Percentiles rank a stretch among this genome's conserved stretches.
phyloP scores from a whole-genome alignment of 176 grass and related monocot species.

The Otatea glauca region DNA sequence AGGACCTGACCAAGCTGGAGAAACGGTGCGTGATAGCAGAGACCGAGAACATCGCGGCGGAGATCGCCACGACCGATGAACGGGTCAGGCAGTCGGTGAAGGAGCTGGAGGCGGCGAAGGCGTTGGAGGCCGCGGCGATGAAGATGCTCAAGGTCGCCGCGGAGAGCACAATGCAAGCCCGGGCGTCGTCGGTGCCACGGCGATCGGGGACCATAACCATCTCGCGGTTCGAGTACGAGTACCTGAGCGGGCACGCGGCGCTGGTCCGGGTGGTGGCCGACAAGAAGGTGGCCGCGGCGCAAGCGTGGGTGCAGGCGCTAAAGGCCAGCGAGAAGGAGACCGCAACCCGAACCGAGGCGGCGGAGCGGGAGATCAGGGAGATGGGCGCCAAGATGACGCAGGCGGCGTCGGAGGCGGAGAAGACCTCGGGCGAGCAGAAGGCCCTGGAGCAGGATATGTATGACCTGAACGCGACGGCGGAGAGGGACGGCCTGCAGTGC shows the following conservation, averaged over 20 bases:
- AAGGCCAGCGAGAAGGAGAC: slow-evolving; percentile 70
- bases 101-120: slow-evolving; percentile 71
- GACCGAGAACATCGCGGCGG: slow-evolving; percentile 38
- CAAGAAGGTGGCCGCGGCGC: slow-evolving; percentile 81
- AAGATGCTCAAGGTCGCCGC: slow-evolving; percentile 61
- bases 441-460: slow-evolving; percentile 50
- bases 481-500: slow-evolving; percentile 39
- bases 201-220: slow-evolving; percentile 52
- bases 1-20: slow-evolving; percentile 55
- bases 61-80: slow-evolving; percentile 46
- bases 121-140: slow-evolving; percentile 62
- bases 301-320: slow-evolving; percentile 73
- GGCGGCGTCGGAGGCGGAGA: slow-evolving; percentile 35
- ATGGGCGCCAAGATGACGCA: slow-evolving; percentile 31
- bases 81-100: slow-evolving; percentile 40
- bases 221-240: slow-evolving; percentile 86
- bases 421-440: slow-evolving; percentile 35
- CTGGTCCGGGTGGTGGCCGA: slow-evolving; percentile 63
- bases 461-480: slow-evolving; percentile 51
- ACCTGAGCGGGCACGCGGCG: slow-evolving; percentile 60
- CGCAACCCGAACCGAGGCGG: slow-evolving; percentile 42
- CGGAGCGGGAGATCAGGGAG: slow-evolving; percentile 46
- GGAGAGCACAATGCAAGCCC: slow-evolving; percentile 54
- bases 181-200: slow-evolving; percentile 30
- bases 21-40: slow-evolving; percentile 44